Evolutionary conservation across 2,329 filamentous ascomycete species (phyloP), one percentile per base, ranked within the genome.

Genomic region (Verticillium tricorpus): DNA sequence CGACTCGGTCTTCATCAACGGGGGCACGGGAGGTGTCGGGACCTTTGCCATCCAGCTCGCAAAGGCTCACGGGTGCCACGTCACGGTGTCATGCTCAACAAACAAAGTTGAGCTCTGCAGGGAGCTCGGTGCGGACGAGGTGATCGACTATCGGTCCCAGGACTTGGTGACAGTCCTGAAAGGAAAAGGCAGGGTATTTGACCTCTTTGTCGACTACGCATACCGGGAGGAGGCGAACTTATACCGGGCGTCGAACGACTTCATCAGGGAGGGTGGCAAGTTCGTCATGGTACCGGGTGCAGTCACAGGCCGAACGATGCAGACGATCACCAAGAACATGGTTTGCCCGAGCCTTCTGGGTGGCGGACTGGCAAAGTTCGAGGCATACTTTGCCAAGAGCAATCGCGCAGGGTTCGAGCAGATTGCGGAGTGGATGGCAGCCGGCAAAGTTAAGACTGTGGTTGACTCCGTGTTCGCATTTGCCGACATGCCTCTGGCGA

Each of bases 1-100:
- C n/a, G 79, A 83, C 59, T 82, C 79, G 66, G 77, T 90, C 11
- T 86, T 90, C 62, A 82, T 90, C 69, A 89, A 89, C 62, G 87
- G 86, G 5, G 86, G 86, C 0, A 85, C 82, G 0, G 88, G 88
- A 1, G 88, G 88, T 1, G 82, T 80, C 1, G 88, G 88, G 1
- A 79, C 82, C 0, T 88, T 80, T 63, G 82, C 78, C 0, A 85
- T 90, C 54, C 88, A 90, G 69, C 80, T 90, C 25, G 87, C 85
- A 11, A 90, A 90, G 68, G 74, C 77, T 0, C 66, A 86, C 5
- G 87, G 86, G 0, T 87, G 84, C 60, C 77, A 82, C 60, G 87
- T 90, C n/a, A 86, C 84, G 0, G 79, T 80, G 0, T 81, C 82
- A 1, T 90, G 87, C 68, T 89, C 87, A n/a, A 81, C 80, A 1